Conservation (phyloP, 2,329 filamentous ascomycete genomes). For the Verticillium tricorpus region DNA sequence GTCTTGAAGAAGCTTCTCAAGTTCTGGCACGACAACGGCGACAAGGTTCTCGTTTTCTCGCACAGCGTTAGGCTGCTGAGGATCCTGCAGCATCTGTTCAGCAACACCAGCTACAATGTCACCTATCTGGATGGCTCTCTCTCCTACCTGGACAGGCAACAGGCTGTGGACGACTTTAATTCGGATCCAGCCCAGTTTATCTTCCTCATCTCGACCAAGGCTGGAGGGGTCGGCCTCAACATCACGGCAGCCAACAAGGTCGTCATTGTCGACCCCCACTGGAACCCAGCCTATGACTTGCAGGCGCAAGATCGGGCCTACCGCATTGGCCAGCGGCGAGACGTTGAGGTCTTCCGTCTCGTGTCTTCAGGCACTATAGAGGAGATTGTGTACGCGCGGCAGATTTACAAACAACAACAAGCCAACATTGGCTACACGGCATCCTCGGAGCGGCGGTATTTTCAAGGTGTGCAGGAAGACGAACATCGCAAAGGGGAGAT, state of each 20-base stretch:
- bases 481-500: conserved; percentile 84
- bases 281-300: conserved; percentile 92
- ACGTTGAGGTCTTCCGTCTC: conserved; percentile 93
- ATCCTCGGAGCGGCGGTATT: conserved; percentile 87
- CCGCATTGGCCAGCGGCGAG: conserved; percentile 84
- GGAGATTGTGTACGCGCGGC: conserved; percentile 92
- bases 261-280: conserved; percentile 93
- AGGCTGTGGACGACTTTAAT: conserved; percentile 87
- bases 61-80: conserved; percentile 82
- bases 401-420: conserved; percentile 99
- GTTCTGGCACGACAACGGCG: conserved; percentile 84
- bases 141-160: conserved; percentile 76
- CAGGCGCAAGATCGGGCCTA: conserved; percentile 97
- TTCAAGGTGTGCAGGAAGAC: conserved; percentile 87
- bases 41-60: conserved; percentile 94
- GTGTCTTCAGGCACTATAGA: conserved; percentile 91
- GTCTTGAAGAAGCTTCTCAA: conserved; percentile 79
- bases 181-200: conserved; percentile 82
- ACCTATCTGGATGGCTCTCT: conserved; percentile 87
- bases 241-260: conserved; percentile 98
- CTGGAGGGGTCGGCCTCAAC: conserved; percentile 89
- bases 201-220: conserved; percentile 90
- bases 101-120: conserved; percentile 83
- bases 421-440: conserved; percentile 97
- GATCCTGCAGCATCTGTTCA: conserved; percentile 81